Evolutionary conservation across 2,329 filamentous ascomycete species (phyloP), one percentile per base, ranked within the genome.

Genomic region (Berkeleyomyces basicola): DNA sequence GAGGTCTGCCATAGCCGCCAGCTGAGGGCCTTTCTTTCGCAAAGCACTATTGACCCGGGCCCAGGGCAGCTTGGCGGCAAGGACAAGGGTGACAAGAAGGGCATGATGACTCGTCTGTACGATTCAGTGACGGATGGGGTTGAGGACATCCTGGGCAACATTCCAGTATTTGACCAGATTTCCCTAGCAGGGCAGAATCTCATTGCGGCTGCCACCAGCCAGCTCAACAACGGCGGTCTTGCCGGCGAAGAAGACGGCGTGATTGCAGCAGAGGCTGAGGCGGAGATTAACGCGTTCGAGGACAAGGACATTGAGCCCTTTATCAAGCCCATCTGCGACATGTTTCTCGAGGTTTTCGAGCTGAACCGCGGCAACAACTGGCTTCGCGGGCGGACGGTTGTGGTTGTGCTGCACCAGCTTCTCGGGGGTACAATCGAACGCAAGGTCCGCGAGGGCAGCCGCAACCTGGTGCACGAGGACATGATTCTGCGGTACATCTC

Each of bases 71-170:
- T 81, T 58, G 79, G 80, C 60, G 78, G 77, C 5, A 82, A 86
- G 61, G 42, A 57, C 2, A 39, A 37, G 14, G 49, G 60, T 2
- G 82, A 82, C 68, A 88, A 87, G 72, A 86, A 82, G 71, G 88
- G 97, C 71, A 91, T 99, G 72, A 93, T 99, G 66, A 90, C 89
- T 0, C 85, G 93, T 3, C 84, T 99, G 58, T 99, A 97, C 74
- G 95, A 95, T 71, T 97, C 92, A 0, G 92, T 99, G 31, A 88
- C 92, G 0, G 93, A 99, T 70, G 93, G 95, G 42, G 95, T 99
- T 86, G 93, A 99, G 71, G 93, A 99, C 68, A 95, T 99, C 62
- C 77, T 99, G 3, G 93, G 93, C 63, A 97, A 96, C 70, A 92
- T 97, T 51, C 90, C 93, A 1, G 91, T 96, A 0, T 80, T 99